Evolutionary conservation across 2,329 filamentous ascomycete genomes (phyloP), one percentile per base, ranked within the genome.

Genomic region (Cordyceps cicadae): DNA sequence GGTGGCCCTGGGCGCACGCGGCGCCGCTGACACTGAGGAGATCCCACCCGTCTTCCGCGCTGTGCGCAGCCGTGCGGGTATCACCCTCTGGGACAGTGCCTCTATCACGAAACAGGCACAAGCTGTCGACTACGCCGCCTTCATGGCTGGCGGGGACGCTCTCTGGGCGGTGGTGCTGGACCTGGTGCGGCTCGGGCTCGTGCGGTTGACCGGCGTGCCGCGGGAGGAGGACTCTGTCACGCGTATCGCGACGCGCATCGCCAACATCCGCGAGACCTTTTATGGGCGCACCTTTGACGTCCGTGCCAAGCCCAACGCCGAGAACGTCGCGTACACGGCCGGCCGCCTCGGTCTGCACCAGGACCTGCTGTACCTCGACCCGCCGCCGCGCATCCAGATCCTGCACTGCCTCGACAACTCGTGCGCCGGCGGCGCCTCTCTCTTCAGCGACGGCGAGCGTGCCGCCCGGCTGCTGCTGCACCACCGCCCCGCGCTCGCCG

Each of bases 261-360:
- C 92, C 1, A 83, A 83, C 39, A 76, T 97, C 29, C 88, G 91
- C 68, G 86, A 91, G 67, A 94, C 92, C 8, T 94, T 97, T 70
- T 97, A 97, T 72, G 94, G 94, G 48, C 79, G 81, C 66, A 96
- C 91, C 0, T 97, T 92, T 86, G 89, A 97, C 72, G 93, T 97
- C 14, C 84, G 86, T 59, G 90, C 87, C 3, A 88, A 95, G 58
- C 87, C 88, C 1, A 73, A 90, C 60, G 90, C 92, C 26, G 92
- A 93, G 70, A 97, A 97, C 70, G 89, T 97, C 4, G 93, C 94
- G 11, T 92, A 97, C 75, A 97, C 93, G 1, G 87, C 83, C 68
- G 81, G 87, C 54, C 87, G 87, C 68, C 84, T 97, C 1, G 90
- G 89, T 17, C 86, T 97, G 53, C 94, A 99, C 75, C 94, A 96